Evolutionary conservation across 1,284 basidiomycete genomes (phyloP), one percentile per base, ranked within the genome.

Genomic region (Cerioporus squamosus): DNA sequence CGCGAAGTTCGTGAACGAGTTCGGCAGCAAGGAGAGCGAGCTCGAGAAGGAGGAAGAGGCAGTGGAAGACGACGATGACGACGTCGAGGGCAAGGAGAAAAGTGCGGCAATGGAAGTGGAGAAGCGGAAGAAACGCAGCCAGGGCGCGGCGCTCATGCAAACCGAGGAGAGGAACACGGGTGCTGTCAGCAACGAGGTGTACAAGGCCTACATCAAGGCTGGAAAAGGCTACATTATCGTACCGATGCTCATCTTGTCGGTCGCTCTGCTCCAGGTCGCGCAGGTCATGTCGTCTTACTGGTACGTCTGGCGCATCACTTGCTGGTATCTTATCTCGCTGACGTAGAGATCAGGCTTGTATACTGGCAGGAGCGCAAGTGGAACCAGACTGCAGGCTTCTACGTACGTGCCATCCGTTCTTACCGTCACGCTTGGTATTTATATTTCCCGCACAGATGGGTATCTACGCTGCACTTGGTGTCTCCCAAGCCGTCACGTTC

Each of bases 301-400:
- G 87, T 84, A 52, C 44, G 79, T 68, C 42, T 48, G 18, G 5
- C 39, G 15, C 38, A 47, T 33, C 31, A 10, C 9, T 2, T 47
- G 2, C 10, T 9, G 12, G 6, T 36, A 29, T 46, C 39, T 18
- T 55, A 20, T 18, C 59, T 31, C 59, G 51, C 6, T 53, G 20
- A 47, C 24, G 22, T 20, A 40, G 14, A 12, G 9, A 31, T 24
- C 31, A 86, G 84, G 86, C 78, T 90, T 43, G 85, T 90, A 1
- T 91, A 86, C 71, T 91, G 88, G 89, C 79, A 89, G 69, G 84
- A 88, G 67, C 65, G 80, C 51, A 79, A 85, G 70, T 89, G 81
- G 79, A 67, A 74, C 23, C 76, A 75, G 55, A 66, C 84, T 5
- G 70, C 79, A 65, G 82, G 82, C 0, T 88, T 90, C 69, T 90